Evolutionary conservation across 2,329 filamentous ascomycete genomes (phyloP).

Genomic region (Trichoderma koningii): DNA sequence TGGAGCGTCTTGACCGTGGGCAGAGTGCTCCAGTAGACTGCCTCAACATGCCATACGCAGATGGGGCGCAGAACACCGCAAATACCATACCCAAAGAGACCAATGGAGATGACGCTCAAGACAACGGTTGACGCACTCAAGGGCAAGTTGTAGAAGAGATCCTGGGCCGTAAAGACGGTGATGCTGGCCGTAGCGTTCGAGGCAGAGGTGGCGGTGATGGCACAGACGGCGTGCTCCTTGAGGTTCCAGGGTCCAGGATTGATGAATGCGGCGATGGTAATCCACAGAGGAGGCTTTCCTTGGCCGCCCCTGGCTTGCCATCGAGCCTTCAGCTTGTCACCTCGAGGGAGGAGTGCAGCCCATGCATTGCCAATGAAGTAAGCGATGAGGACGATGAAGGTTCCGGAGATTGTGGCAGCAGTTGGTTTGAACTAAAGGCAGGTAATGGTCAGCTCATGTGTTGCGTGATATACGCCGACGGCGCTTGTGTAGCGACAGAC

Average conservation of each 20-base stretch:
- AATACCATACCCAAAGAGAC: constrained; percentile 57
- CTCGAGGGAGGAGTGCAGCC: constrained; percentile 44
- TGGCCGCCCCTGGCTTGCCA: constrained; percentile 49
- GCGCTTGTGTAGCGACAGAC: constrained; percentile 39
- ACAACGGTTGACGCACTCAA: constrained; percentile 50
- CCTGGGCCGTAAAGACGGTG: constrained; percentile 50
- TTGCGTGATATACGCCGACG: background rate
- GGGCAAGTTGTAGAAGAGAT: constrained; percentile 54
- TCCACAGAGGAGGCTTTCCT: constrained; percentile 46
- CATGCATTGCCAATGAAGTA: constrained; percentile 55
- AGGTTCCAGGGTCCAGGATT: constrained; percentile 55
- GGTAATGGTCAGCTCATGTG: background rate
- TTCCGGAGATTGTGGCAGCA: constrained; percentile 49
- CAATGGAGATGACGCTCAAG: constrained; percentile 54
- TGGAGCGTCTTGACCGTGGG: constrained; percentile 57
- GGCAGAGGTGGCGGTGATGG: constrained; percentile 57
- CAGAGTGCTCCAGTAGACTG: constrained; percentile 58
- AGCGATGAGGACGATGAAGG: constrained; percentile 59
- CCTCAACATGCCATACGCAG: constrained; percentile 57
- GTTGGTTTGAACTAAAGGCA: constrained; percentile 55
- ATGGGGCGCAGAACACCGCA: constrained; percentile 56
- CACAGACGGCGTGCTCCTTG: constrained; percentile 58
- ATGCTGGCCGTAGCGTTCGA: constrained; percentile 50
- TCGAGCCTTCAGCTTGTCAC: constrained; percentile 50
- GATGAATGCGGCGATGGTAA: constrained; percentile 47